A percentile compares a stretch with the other conserved stretches of the same genome.
These are phyloP conservation scores for Penicillium coprophilum DNA, from an alignment of 495 filamentous ascomycete species.

Conservation along the genomic window DNA sequence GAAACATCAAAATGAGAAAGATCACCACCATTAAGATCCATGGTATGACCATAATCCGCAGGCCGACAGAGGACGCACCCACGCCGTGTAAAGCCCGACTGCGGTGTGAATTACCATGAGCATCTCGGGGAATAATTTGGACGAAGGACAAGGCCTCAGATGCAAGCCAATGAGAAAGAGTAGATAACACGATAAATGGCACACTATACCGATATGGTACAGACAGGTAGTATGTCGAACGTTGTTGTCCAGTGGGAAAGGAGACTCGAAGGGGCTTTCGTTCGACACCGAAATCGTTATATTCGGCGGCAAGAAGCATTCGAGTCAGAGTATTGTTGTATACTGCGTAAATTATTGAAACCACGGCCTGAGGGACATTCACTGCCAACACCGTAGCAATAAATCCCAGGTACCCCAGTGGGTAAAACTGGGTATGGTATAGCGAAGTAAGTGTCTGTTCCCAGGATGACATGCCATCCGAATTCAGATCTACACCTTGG, in stretches of 20 bases:
- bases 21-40: neutral
- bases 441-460: neutral
- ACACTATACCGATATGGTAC: conserved; percentile 9
- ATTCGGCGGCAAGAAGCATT: conserved; percentile 1
- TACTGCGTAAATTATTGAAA: neutral
- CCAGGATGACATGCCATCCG: neutral
- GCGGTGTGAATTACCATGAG: neutral
- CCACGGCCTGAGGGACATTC: neutral
- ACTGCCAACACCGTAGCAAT: neutral
- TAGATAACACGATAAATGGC: neutral
- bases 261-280: conserved; percentile 3
- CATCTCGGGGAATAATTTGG: neutral
- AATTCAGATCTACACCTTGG: neutral
- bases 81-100: neutral
- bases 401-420: neutral
- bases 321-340: neutral
- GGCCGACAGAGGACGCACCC: neutral
- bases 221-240: conserved; percentile 2
- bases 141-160: conserved; percentile 5
- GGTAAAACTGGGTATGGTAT: neutral
- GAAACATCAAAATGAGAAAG: neutral
- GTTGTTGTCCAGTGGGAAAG: conserved; percentile 7
- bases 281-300: neutral
- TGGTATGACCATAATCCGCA: neutral
- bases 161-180: conserved; percentile 8